phyloP scores from a whole-genome alignment of 176 grass and related monocot species.

The Zea mays region DNA sequence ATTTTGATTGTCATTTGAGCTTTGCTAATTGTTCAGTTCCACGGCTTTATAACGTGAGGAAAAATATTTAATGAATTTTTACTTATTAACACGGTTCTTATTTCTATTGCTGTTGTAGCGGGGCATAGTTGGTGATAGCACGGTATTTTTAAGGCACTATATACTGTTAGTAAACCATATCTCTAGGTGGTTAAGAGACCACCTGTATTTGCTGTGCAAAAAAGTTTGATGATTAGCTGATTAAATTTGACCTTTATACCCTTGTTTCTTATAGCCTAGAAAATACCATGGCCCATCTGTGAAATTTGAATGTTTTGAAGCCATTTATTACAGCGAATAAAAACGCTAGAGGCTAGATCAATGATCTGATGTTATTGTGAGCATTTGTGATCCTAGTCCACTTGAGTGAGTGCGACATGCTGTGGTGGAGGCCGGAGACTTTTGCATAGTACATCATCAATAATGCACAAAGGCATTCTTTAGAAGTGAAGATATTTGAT shows the following conservation, averaged over 20 bases:
- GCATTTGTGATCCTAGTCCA: neutral
- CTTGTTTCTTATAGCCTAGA: neutral
- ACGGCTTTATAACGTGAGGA: neutral
- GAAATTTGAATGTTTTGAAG: neutral
- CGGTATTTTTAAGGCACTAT: neutral
- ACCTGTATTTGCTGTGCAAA: neutral
- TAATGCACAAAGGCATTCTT: conserved; percentile 27
- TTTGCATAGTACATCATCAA: conserved; percentile 33
- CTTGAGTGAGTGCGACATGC: conserved; percentile 12
- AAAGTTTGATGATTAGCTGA: neutral
- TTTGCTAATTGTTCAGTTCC: conserved; percentile 20
- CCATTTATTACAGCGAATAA: neutral
- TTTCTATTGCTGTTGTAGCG: neutral
- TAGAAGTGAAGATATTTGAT: conserved; percentile 20
- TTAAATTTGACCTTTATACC: neutral
- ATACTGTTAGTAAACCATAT: neutral
- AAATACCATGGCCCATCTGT: neutral
- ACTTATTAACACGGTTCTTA: neutral
- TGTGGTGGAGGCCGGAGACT: neutral
- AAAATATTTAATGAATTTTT: neutral
- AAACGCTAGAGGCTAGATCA: conserved; percentile 8
- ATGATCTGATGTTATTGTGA: neutral
- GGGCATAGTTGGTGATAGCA: neutral
- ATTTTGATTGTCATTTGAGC: neutral
- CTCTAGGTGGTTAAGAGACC: neutral